Percentiles rank a stretch among this genome's conserved stretches.
Evolutionary conservation across 2,329 filamentous ascomycete genomes (phyloP).

Genomic region (Verticillium nubilum): DNA sequence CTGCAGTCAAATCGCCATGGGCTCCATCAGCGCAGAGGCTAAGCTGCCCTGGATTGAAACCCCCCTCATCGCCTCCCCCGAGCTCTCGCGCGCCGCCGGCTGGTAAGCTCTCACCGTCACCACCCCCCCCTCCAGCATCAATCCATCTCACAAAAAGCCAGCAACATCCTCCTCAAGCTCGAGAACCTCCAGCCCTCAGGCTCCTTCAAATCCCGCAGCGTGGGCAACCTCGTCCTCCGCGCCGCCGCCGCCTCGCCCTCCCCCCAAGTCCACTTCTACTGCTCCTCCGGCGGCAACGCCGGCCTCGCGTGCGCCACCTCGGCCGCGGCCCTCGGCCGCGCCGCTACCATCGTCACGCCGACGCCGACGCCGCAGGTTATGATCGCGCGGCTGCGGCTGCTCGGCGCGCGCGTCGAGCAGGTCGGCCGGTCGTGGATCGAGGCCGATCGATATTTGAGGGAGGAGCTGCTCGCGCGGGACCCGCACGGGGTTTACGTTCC

Average conservation of each 20-base stretch:
- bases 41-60: conserved; percentile 64
- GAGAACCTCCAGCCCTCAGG: conserved; percentile 80
- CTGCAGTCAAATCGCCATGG: conserved; percentile 24
- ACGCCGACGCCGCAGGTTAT: conserved; percentile 60
- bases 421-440: conserved; percentile 63
- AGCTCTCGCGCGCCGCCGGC: conserved; percentile 64
- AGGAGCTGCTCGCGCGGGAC: conserved; percentile 49
- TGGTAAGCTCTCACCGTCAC: conserved; percentile 46
- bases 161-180: conserved; percentile 79
- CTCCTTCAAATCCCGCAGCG: conserved; percentile 79
- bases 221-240: conserved; percentile 64
- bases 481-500: conserved; percentile 57
- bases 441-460: conserved; percentile 61
- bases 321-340: conserved; percentile 56
- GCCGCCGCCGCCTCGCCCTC: conserved; percentile 27
- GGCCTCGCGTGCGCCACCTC: conserved; percentile 77
- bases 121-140: neutral
- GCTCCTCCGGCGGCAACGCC: conserved; percentile 76
- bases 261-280: conserved; percentile 63
- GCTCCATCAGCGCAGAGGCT: conserved; percentile 29
- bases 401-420: conserved; percentile 65
- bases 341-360: conserved; percentile 73
- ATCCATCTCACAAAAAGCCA: conserved; percentile 16
- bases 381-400: conserved; percentile 62
- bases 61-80: conserved; percentile 61